A percentile compares a stretch with the other conserved stretches of the same genome.
Evolutionary conservation across 768 basidiomycete species (phyloP).

Genomic region (Suillus occidentalis): DNA sequence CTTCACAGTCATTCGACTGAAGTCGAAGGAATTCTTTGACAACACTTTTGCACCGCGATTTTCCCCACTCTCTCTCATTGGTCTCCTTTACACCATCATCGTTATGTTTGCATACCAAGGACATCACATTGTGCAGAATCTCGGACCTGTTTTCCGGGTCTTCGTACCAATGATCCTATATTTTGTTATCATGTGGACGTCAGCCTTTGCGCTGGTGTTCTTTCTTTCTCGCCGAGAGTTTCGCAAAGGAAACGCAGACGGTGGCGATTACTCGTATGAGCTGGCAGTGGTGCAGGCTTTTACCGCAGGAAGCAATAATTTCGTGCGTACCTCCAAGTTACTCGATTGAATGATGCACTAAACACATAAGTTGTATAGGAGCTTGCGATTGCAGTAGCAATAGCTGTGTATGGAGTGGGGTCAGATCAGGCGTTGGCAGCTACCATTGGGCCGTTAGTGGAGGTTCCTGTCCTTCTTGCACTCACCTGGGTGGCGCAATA

Average conservation of each 20-base stretch:
- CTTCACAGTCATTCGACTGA: conserved; percentile 45
- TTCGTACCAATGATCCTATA: conserved; percentile 81
- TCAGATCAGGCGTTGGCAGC: conserved; percentile 82
- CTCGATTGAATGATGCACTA: neutral
- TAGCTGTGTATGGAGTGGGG: conserved; percentile 74
- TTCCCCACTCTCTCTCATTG: conserved; percentile 67
- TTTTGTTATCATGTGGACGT: conserved; percentile 75
- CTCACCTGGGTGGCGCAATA: conserved; percentile 66
- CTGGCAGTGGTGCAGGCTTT: conserved; percentile 78
- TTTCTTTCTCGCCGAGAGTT: conserved; percentile 41
- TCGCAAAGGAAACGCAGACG: conserved; percentile 4
- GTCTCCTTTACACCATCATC: conserved; percentile 79
- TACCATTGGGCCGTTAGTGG: conserved; percentile 75
- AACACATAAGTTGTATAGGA: conserved; percentile 42
- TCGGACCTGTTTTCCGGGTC: conserved; percentile 77
- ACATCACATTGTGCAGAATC: conserved; percentile 69
- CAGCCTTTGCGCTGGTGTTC: conserved; percentile 58
- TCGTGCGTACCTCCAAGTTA: conserved; percentile 41
- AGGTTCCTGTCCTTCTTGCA: conserved; percentile 74
- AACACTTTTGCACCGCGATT: conserved; percentile 66
- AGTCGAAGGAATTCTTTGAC: conserved; percentile 49
- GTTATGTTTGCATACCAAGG: conserved; percentile 73
- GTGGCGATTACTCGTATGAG: conserved; percentile 51
- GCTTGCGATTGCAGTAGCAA: conserved; percentile 80
- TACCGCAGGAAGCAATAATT: conserved; percentile 79